phyloP scores from a whole-genome alignment of 2,329 filamentous ascomycete genomes.

The Diaporthe helianthi region DNA sequence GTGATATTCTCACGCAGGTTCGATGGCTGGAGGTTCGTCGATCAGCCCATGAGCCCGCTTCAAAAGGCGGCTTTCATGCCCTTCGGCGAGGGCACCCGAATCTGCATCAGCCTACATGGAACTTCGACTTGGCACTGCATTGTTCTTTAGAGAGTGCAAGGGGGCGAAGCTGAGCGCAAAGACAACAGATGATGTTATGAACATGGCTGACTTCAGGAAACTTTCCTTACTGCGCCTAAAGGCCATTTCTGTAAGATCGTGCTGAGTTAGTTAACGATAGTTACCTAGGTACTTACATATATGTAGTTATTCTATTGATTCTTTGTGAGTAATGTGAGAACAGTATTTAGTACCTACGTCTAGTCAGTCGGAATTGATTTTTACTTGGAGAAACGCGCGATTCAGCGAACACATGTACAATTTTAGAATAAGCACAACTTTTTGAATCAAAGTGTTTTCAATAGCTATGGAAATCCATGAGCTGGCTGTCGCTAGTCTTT shows the following conservation, averaged over 20 bases:
- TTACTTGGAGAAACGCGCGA: too few species aligned
- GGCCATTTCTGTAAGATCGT: constrained; percentile 18
- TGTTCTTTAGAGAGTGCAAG: constrained; percentile 50
- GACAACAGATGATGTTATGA: constrained; percentile 42
- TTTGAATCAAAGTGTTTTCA: not conserved
- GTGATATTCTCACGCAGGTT: constrained; percentile 13
- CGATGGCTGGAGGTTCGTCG: constrained; percentile 44
- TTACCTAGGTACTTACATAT: too few species aligned
- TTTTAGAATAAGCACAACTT: not conserved
- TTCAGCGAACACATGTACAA: too few species aligned
- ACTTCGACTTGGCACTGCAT: constrained; percentile 52
- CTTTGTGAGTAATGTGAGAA: too few species aligned
- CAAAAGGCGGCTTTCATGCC: constrained; percentile 54
- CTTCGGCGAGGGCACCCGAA: constrained; percentile 58
- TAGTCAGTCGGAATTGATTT: not conserved
- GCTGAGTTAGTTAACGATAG: constrained; percentile 6
- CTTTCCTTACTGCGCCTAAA: constrained; percentile 21
- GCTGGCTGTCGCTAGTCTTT: too few species aligned
- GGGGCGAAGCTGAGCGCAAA: constrained; percentile 29
- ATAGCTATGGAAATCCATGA: not conserved
- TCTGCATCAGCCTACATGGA: constrained; percentile 61
- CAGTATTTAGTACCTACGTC: too few species aligned
- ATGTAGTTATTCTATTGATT: too few species aligned
- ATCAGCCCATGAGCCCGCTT: constrained; percentile 37
- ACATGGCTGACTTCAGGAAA: constrained; percentile 36